Evolutionary conservation across 225 moss, liverwort and hornwort genomes (phyloP).

Genomic region (Rhytidiadelphus loreus): DNA sequence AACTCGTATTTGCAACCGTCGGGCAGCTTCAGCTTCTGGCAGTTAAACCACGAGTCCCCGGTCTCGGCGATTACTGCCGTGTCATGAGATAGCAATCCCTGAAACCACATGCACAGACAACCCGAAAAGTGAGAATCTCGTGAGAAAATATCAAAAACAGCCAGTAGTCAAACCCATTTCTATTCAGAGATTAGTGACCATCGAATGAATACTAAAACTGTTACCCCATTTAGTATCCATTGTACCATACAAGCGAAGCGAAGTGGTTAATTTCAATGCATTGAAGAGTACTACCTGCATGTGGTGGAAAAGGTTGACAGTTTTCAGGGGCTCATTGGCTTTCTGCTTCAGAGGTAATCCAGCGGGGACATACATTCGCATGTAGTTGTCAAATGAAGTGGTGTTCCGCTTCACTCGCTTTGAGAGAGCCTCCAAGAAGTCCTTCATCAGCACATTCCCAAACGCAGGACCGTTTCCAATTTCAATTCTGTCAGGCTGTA

Average conservation of each 20-base stretch:
- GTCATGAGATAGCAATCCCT: constrained; percentile 57
- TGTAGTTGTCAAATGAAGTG: constrained; percentile 51
- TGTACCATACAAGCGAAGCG: background rate
- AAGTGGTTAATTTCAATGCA: background rate
- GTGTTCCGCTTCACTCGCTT: constrained; percentile 58
- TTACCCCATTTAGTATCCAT: no score
- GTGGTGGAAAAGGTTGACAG: constrained; percentile 71
- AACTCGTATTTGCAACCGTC: constrained; percentile 66
- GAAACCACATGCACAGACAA: background rate
- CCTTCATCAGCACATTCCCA: constrained; percentile 69
- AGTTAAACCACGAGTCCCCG: constrained; percentile 95
- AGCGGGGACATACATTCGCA: constrained; percentile 64
- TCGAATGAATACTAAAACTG: no score
- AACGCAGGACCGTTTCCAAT: constrained; percentile 56
- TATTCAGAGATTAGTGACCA: no score
- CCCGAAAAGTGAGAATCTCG: background rate
- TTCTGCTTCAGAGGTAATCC: constrained; percentile 20
- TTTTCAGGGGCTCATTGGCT: constrained; percentile 50
- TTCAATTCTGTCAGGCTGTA: constrained; percentile 35
- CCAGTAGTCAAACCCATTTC: no score
- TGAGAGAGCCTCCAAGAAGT: constrained; percentile 55
- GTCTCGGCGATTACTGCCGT: constrained; percentile 79
- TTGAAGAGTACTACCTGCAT: constrained; percentile 44
- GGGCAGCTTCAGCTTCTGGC: constrained; percentile 80
- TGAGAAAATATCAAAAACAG: background rate